Percentiles rank a stretch among this genome's conserved stretches.
Evolutionary conservation across 2,329 filamentous ascomycete genomes (phyloP).

Genomic region (Colletotrichum theobromicola): DNA sequence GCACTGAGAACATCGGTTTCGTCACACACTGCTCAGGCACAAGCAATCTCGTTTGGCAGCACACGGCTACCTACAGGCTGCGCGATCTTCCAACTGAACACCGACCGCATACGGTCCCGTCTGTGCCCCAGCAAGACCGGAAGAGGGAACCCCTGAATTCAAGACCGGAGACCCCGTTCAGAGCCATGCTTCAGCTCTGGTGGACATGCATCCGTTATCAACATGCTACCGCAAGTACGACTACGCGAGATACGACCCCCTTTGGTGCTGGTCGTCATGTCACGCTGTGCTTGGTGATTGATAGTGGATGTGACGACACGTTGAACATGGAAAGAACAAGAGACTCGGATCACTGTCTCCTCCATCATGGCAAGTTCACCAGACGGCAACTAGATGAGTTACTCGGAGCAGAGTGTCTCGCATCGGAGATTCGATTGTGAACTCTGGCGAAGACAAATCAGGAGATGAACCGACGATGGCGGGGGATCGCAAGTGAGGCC

Average conservation of each 20-base stretch:
- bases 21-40: slow-evolving; percentile 9
- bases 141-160: background rate
- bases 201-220: background rate
- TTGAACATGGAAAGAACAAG: background rate
- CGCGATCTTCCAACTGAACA: background rate
- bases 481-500: background rate
- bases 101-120: background rate
- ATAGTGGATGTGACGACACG: background rate
- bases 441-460: background rate
- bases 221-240: background rate
- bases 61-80: slow-evolving; percentile 3
- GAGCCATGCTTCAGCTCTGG: background rate
- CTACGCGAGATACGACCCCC: background rate
- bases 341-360: background rate
- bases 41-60: slow-evolving; percentile 13
- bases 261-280: background rate
- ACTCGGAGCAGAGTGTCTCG: background rate
- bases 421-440: background rate
- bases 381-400: background rate
- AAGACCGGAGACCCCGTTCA: background rate
- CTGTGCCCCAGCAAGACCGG: background rate
- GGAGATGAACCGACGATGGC: background rate
- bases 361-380: background rate
- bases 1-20: background rate
- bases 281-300: slow-evolving; percentile 5